phyloP scores from a whole-genome alignment of 1,284 basidiomycete species.

The Ganoderma sinense region DNA sequence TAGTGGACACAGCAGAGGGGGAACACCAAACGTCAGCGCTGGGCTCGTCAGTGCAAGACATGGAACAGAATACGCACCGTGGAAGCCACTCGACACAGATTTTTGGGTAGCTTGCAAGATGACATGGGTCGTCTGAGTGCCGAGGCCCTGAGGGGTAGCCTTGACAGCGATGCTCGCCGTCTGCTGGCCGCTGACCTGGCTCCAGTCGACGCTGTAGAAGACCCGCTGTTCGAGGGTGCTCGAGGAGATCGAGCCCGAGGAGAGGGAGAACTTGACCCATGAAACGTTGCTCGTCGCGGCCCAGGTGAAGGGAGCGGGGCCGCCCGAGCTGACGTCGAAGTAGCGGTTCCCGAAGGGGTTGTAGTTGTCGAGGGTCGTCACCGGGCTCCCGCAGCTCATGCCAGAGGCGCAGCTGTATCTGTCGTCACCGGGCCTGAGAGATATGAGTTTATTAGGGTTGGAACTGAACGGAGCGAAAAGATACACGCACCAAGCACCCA shows the following conservation, averaged over 20 bases:
- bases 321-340: constrained; percentile 69
- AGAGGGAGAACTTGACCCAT: constrained; percentile 60
- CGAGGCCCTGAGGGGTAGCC: constrained; percentile 48
- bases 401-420: constrained; percentile 56
- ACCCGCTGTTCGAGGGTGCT: constrained; percentile 61
- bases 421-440: constrained; percentile 68
- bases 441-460: neutral
- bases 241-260: constrained; percentile 58
- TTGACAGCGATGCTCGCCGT: constrained; percentile 56
- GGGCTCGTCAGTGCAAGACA: neutral
- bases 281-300: constrained; percentile 56
- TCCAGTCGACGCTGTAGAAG: constrained; percentile 69
- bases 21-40: neutral
- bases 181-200: constrained; percentile 50
- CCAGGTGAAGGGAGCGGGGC: constrained; percentile 64
- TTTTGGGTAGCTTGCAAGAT: constrained; percentile 49
- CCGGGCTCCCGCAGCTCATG: constrained; percentile 60
- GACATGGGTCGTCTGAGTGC: constrained; percentile 46
- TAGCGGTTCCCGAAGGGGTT: constrained; percentile 59
- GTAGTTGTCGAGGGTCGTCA: constrained; percentile 60
- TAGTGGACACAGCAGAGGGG: constrained; percentile 24
- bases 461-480: constrained; percentile 13
- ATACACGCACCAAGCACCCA: constrained; percentile 58
- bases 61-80: constrained; percentile 46
- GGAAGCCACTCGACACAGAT: constrained; percentile 51